Conservation (phyloP, 2,329 filamentous ascomycete species). For the Hirsutella minnesotensis region DNA sequence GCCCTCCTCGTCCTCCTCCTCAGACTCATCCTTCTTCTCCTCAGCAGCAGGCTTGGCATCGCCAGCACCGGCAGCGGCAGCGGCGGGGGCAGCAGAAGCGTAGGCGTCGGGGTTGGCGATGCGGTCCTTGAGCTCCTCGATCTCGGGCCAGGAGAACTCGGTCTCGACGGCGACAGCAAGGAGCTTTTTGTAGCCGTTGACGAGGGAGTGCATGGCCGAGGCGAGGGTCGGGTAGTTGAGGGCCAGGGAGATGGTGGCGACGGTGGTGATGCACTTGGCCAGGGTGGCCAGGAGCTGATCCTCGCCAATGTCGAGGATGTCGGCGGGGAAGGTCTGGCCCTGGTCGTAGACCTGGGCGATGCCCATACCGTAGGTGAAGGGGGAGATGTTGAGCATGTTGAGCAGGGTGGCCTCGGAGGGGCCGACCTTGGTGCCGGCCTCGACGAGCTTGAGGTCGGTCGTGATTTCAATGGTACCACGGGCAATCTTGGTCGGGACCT, state of each 20-base stretch:
- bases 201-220: constrained; percentile 87
- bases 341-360: constrained; percentile 95
- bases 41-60: constrained; percentile 41
- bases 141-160: constrained; percentile 88
- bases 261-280: constrained; percentile 68
- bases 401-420: constrained; percentile 96
- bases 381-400: constrained; percentile 99
- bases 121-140: constrained; percentile 97
- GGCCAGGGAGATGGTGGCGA: constrained; percentile 84
- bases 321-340: constrained; percentile 80
- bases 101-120: constrained; percentile 98
- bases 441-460: constrained; percentile 92
- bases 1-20: constrained; percentile 57
- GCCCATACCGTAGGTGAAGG: constrained; percentile 98
- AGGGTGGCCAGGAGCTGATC: constrained; percentile 83
- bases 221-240: constrained; percentile 92
- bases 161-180: constrained; percentile 82
- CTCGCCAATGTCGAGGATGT: constrained; percentile 88
- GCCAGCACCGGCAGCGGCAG: constrained; percentile 41
- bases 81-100: constrained; percentile 67
- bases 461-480: constrained; percentile 99
- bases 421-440: constrained; percentile 87
- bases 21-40: constrained; percentile 55
- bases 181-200: constrained; percentile 98
- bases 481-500: constrained; percentile 99